phyloP scores from a whole-genome alignment of 75 land plant genomes.

The Pinus tabuliformis region DNA sequence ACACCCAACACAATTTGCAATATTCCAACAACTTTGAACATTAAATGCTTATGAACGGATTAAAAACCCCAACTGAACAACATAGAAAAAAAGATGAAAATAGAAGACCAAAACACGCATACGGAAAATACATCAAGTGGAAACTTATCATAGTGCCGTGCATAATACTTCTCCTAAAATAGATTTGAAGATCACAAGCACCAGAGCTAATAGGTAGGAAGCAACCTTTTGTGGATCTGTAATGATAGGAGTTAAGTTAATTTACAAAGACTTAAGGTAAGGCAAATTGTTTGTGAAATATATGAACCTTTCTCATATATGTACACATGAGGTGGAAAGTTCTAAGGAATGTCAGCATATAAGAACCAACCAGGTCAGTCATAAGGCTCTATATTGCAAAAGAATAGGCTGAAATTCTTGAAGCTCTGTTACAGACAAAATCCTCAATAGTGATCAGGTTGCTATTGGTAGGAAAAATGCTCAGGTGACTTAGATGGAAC shows the following conservation, averaged over 20 bases:
- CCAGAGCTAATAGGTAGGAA: neutral
- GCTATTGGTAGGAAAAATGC: neutral
- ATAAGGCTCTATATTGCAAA: too few relatives aligned
- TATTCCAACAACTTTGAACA: neutral
- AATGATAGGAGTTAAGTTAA: neutral
- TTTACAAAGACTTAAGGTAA: too few relatives aligned
- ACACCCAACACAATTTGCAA: neutral
- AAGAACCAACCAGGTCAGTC: neutral
- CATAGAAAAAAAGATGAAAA: neutral
- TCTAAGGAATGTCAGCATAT: neutral
- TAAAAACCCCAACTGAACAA: neutral
- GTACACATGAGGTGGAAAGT: neutral
- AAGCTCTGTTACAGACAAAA: neutral
- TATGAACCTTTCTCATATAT: too few relatives aligned
- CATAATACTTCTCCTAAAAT: neutral
- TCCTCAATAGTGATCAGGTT: neutral
- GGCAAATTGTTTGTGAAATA: too few relatives aligned
- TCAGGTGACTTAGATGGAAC: neutral
- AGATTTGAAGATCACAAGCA: neutral
- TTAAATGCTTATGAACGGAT: neutral
- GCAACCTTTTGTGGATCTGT: neutral
- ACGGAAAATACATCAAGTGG: neutral
- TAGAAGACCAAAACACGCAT: neutral
- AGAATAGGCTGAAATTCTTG: too few relatives aligned
- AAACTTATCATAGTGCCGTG: neutral